Conservation (phyloP, 768 basidiomycete species). For the Hydnum rufescens region DNA sequence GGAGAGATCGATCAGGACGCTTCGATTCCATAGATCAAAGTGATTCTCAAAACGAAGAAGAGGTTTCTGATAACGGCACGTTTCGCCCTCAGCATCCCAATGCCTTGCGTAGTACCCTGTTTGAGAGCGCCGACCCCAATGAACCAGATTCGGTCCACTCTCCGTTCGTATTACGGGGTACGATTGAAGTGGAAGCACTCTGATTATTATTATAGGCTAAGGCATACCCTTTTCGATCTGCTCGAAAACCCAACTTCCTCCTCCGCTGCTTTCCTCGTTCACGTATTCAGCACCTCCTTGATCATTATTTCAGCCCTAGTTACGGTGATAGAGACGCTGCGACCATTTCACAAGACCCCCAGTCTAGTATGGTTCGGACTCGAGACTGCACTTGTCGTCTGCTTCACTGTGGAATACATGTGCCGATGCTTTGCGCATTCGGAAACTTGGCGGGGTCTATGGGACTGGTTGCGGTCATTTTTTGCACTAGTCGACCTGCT, state of each 20-base stretch:
- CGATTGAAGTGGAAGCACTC: not conserved
- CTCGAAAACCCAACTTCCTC: conserved; percentile 70
- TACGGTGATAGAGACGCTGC: conserved; percentile 64
- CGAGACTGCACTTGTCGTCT: conserved; percentile 62
- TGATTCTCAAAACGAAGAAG: no score
- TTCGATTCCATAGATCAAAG: no score
- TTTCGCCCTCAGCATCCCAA: not conserved
- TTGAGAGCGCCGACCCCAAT: not conserved
- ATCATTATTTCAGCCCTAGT: conserved; percentile 59
- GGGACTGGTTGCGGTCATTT: conserved; percentile 50
- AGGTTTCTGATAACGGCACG: no score
- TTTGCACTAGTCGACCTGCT: conserved; percentile 73
- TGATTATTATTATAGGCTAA: conserved; percentile 24
- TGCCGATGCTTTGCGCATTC: conserved; percentile 46
- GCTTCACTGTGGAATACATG: conserved; percentile 76
- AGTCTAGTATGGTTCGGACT: conserved; percentile 68
- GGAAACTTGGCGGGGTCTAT: conserved; percentile 47
- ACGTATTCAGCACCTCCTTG: conserved; percentile 46
- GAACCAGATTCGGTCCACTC: not conserved
- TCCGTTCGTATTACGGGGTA: not conserved
- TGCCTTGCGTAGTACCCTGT: not conserved
- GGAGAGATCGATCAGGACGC: no score
- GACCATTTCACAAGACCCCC: conserved; percentile 48
- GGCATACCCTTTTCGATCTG: conserved; percentile 43
- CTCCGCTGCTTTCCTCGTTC: conserved; percentile 51